Base-by-base conservation (phyloP, 2,329 filamentous ascomycete species). In the Aspergillus uvarum region DNA sequence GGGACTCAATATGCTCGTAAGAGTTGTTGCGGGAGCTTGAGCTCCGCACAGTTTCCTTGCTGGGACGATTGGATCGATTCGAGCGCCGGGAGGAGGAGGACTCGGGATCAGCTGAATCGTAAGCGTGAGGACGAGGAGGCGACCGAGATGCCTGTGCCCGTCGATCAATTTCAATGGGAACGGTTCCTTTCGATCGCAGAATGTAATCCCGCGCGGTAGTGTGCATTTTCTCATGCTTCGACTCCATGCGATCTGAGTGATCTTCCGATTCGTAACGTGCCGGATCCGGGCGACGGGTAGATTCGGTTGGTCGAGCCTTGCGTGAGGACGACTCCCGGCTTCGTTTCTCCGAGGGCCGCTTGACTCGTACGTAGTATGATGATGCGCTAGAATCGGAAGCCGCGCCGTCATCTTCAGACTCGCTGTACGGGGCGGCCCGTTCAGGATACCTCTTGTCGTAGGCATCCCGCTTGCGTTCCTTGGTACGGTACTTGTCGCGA, bases 401-500 rank as follows among this genome's bases (percentile, higher is more conserved):
- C 11, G 61, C 69, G 6, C 68, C 70, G 16, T 60, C 70, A 8
- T 72, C 71, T 32, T 74, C 74, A 7, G 72, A 69, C n/a, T 72
- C 73, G 7, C 71, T 67, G 59, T 70, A 72, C 42, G 42, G 53
- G 26, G 47, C 53, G 3, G 70, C 62, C 26, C 67, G 68, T 29
- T 72, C 72, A 54, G 38, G 38, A 44, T 44, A 44, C 16, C 73
- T 71, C 63, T 80, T 81, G 31, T 77, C 76, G 38, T 70, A 74
- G 48, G 67, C 66, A 54, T 79, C 77, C 57, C 72, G 74, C 57
- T 69, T 74, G 54, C 77, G 75, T 65, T 80, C 78, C 63, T 74
- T 78, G 62, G 77, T 78, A 56, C 76, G 74, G 61, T 65, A 67
- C 67, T 77, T 80, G 55, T 70, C 74, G 35, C 71, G 72, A 59